Conservation (phyloP, 768 basidiomycete genomes). For the Cantharellus anzutake region DNA sequence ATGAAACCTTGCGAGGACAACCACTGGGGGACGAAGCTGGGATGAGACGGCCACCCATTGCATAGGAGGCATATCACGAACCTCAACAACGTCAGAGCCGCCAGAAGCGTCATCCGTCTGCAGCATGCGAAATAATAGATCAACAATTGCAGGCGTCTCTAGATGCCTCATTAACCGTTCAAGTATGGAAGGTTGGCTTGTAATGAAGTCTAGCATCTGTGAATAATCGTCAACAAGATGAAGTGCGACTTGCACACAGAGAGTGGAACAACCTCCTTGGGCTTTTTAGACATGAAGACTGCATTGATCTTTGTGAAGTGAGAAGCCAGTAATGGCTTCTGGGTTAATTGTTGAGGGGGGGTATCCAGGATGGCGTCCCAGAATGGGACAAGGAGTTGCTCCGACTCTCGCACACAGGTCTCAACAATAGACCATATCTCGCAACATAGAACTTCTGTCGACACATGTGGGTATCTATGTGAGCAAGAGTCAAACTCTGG, state of each 20-base stretch:
- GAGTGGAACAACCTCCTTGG: slow-evolving; percentile 31
- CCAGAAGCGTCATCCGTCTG: slow-evolving; percentile 73
- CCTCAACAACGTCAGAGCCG: slow-evolving; percentile 71
- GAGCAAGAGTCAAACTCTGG: slow-evolving; percentile 1
- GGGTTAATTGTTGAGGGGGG: slow-evolving; percentile 72
- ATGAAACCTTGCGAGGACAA: slow-evolving; percentile 71
- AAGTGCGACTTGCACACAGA: neutral
- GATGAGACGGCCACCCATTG: slow-evolving; percentile 18
- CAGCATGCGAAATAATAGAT: slow-evolving; percentile 76
- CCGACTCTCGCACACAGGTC: slow-evolving; percentile 54
- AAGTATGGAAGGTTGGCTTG: slow-evolving; percentile 60
- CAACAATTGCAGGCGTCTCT: slow-evolving; percentile 78
- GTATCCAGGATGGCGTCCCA: slow-evolving; percentile 79
- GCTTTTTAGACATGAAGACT: slow-evolving; percentile 73
- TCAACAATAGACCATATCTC: slow-evolving; percentile 92
- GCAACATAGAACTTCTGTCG: slow-evolving; percentile 88
- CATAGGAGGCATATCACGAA: slow-evolving; percentile 27
- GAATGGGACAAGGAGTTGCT: slow-evolving; percentile 64
- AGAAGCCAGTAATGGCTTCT: slow-evolving; percentile 68
- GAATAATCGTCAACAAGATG: neutral
- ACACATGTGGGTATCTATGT: slow-evolving; percentile 75
- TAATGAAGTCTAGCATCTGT: slow-evolving; percentile 87
- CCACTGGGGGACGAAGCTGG: slow-evolving; percentile 37
- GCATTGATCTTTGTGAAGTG: slow-evolving; percentile 92
- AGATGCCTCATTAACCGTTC: slow-evolving; percentile 71